Evolutionary conservation across 306 rosid genomes (phyloP).

Genomic region (Castanea crenata): DNA sequence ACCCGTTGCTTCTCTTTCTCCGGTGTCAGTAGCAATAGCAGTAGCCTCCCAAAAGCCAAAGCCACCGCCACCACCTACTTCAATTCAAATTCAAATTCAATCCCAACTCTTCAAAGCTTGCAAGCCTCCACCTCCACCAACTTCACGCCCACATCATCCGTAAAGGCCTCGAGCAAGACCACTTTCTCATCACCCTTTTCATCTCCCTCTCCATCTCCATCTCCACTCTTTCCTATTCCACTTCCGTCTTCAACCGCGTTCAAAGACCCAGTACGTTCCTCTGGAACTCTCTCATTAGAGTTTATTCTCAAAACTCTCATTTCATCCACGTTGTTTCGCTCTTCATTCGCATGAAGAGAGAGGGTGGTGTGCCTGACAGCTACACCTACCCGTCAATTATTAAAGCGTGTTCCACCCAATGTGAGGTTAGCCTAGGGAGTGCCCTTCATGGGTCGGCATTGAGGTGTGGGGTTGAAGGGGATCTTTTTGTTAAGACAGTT

Average conservation of each 20-base stretch:
- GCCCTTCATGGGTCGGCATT: slow-evolving; percentile 55
- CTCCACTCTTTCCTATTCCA: slow-evolving; percentile 16
- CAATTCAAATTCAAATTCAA: slow-evolving; percentile 8
- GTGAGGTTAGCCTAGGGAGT: slow-evolving; percentile 38
- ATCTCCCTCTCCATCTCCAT: slow-evolving; percentile 26
- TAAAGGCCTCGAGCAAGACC: slow-evolving; percentile 73
- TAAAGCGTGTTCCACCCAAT: slow-evolving; percentile 47
- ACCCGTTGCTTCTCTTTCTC: too few species aligned
- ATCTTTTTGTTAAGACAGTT: slow-evolving; percentile 60
- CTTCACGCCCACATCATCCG: slow-evolving; percentile 55
- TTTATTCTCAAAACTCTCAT: slow-evolving; percentile 27
- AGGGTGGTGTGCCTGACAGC: slow-evolving; percentile 40
- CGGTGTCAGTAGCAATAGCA: too few species aligned
- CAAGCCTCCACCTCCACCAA: slow-evolving; percentile 49
- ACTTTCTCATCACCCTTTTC: slow-evolving; percentile 46
- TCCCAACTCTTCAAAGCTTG: slow-evolving; percentile 47
- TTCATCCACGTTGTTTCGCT: slow-evolving; percentile 31
- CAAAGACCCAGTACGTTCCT: slow-evolving; percentile 43
- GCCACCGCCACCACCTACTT: too few species aligned
- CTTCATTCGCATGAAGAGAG: slow-evolving; percentile 50
- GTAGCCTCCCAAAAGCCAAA: too few species aligned
- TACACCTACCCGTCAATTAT: slow-evolving; percentile 66
- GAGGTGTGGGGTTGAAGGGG: slow-evolving; percentile 54
- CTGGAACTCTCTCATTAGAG: slow-evolving; percentile 61
- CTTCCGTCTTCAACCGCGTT: slow-evolving; percentile 33